Evolutionary conservation across 345 rosid genomes (phyloP).

Genomic region (Lumnitzera racemosa): DNA sequence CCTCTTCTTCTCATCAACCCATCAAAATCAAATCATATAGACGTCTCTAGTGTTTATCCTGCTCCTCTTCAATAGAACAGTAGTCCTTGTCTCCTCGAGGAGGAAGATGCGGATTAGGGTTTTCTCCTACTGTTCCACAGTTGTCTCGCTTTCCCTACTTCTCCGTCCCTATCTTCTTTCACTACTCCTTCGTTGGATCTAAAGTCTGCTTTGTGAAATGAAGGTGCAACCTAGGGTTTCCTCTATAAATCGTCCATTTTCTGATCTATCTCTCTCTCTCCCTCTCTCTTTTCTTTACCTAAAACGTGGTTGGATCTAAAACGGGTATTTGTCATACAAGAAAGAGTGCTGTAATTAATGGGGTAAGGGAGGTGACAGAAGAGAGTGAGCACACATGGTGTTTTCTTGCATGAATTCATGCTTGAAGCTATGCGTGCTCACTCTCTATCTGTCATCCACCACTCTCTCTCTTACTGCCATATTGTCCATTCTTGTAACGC

Average conservation of each 20-base stretch:
- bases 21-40: constrained; percentile 1
- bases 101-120: constrained; percentile 1
- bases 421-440: constrained; percentile 29
- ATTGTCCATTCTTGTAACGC: not conserved
- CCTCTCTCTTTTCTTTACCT: too few species aligned
- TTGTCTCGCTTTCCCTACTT: too few species aligned
- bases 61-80: constrained; percentile 2
- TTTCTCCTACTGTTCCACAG: too few species aligned
- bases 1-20: constrained; percentile 2
- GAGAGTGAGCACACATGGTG: constrained; percentile 37
- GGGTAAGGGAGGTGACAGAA: constrained; percentile 27
- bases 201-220: too few species aligned
- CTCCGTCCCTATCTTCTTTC: too few species aligned
- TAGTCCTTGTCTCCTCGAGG: not conserved
- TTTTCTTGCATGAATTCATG: constrained; percentile 18
- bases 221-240: constrained; percentile 1
- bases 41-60: not conserved
- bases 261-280: too few species aligned
- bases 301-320: too few species aligned
- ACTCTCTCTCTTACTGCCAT: constrained; percentile 8
- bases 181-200: too few species aligned
- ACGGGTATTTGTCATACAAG: too few species aligned
- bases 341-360: not conserved
- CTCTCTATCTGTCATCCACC: constrained; percentile 28
- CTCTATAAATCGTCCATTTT: too few species aligned